phyloP scores from a whole-genome alignment of 228 moss, liverwort and hornwort species.

The Sphagnum fallax region DNA sequence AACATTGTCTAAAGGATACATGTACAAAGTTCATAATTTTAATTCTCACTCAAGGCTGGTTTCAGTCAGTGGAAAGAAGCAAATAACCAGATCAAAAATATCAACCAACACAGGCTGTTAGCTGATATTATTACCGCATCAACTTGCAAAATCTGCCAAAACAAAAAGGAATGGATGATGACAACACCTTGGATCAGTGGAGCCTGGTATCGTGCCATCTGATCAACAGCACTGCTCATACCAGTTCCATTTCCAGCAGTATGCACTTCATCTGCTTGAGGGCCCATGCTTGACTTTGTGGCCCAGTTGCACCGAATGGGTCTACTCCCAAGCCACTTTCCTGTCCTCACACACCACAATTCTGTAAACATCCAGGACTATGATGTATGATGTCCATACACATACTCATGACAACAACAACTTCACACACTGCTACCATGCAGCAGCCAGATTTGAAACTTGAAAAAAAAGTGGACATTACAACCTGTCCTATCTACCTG shows the following conservation, averaged over 20 bases:
- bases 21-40: constrained; percentile 10
- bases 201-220: constrained; percentile 46
- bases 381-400: too few species aligned
- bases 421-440: too few species aligned
- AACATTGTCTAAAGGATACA: neutral
- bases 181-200: constrained; percentile 47
- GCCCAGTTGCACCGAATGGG: constrained; percentile 99
- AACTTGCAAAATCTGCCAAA: too few species aligned
- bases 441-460: too few species aligned
- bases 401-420: neutral
- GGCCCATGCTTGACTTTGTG: constrained; percentile 73
- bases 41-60: neutral
- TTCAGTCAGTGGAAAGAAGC: too few species aligned
- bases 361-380: neutral
- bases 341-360: constrained; percentile 20
- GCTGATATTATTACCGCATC: too few species aligned
- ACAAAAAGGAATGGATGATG: too few species aligned
- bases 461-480: too few species aligned
- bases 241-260: constrained; percentile 39
- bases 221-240: constrained; percentile 52
- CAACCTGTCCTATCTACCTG: too few species aligned
- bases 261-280: constrained; percentile 52
- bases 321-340: constrained; percentile 94
- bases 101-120: too few species aligned
- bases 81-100: too few species aligned